Conservation (phyloP, 2,329 filamentous ascomycete species). For the Nemania diffusa region DNA sequence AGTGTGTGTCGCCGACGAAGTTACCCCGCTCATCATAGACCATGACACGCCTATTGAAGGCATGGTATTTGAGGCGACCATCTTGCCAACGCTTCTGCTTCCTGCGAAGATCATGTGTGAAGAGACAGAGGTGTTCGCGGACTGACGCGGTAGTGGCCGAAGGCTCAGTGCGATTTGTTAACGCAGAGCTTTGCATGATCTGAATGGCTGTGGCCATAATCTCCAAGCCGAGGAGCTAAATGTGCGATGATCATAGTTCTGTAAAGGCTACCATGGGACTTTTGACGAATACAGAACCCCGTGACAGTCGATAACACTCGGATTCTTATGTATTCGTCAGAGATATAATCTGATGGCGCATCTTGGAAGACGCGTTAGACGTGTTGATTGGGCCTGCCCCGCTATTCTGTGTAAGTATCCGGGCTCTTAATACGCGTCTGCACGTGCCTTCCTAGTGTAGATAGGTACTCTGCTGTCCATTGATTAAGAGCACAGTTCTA, state of each 20-base stretch:
- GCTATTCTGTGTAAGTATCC: conserved; percentile 1
- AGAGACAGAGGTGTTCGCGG: conserved; percentile 85
- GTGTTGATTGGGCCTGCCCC: conserved; percentile 20
- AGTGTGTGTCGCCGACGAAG: conserved; percentile 86
- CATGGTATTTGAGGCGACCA: conserved; percentile 86
- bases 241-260: not conserved
- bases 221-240: not conserved
- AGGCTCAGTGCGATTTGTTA: conserved; percentile 34
- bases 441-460: conserved; percentile 39
- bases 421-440: conserved; percentile 34
- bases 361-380: conserved; percentile 21
- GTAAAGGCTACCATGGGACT: not conserved
- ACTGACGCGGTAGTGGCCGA: conserved; percentile 67
- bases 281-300: not conserved
- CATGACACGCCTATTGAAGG: conserved; percentile 92
- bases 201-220: conserved; percentile 41
- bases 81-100: conserved; percentile 96
- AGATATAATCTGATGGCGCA: not conserved
- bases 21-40: conserved; percentile 85
- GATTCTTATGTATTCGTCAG: not conserved
- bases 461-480: too few relatives aligned
- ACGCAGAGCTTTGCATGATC: conserved; percentile 40
- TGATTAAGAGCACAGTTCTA: too few relatives aligned
- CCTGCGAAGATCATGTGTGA: conserved; percentile 83
- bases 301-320: not conserved